A percentile compares a stretch with the other conserved stretches of the same genome.
These are phyloP conservation scores for Annulohypoxylon stygium DNA, from an alignment of 495 filamentous ascomycete species.

Conservation along the genomic window DNA sequence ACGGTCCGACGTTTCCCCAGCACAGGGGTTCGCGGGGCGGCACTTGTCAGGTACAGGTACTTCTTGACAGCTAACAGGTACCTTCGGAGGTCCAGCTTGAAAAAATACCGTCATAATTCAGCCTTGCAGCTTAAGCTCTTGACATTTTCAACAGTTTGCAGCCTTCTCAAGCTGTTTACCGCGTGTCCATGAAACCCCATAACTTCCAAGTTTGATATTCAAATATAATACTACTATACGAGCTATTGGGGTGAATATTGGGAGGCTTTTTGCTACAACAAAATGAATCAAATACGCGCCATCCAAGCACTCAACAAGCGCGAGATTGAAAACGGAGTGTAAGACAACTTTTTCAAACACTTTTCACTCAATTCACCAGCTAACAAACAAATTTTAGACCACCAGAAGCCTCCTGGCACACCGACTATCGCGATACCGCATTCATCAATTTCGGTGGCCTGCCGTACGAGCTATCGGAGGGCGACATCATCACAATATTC, in stretches of 20 bases:
- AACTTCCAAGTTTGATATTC: background rate
- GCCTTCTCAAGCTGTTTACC: slow-evolving; percentile 17
- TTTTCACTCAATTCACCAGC: background rate
- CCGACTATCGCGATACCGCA: slow-evolving; percentile 96
- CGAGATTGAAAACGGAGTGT: slow-evolving; percentile 91
- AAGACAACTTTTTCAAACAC: slow-evolving; percentile 46
- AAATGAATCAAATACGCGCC: slow-evolving; percentile 93
- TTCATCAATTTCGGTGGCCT: slow-evolving; percentile 97
- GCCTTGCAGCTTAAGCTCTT: slow-evolving; percentile 40
- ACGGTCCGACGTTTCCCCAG: slow-evolving; percentile 52
- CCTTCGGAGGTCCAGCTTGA: slow-evolving; percentile 10
- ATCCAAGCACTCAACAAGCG: slow-evolving; percentile 94
- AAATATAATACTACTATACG: background rate
- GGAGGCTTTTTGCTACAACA: background rate
- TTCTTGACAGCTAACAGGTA: slow-evolving; percentile 8
- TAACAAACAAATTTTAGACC: slow-evolving; percentile 60
- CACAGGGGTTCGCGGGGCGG: slow-evolving; percentile 22
- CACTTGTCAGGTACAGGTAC: slow-evolving; percentile 28
- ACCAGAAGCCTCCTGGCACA: slow-evolving; percentile 93
- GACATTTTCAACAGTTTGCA: slow-evolving; percentile 15
- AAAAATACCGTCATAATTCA: slow-evolving; percentile 31
- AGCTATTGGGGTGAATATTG: background rate
- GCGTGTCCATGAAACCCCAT: background rate
- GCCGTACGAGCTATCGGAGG: slow-evolving; percentile 93
- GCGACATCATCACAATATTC: slow-evolving; percentile 96